Conservation (phyloP, 306 rosid species). For the Medicago lupulina region DNA sequence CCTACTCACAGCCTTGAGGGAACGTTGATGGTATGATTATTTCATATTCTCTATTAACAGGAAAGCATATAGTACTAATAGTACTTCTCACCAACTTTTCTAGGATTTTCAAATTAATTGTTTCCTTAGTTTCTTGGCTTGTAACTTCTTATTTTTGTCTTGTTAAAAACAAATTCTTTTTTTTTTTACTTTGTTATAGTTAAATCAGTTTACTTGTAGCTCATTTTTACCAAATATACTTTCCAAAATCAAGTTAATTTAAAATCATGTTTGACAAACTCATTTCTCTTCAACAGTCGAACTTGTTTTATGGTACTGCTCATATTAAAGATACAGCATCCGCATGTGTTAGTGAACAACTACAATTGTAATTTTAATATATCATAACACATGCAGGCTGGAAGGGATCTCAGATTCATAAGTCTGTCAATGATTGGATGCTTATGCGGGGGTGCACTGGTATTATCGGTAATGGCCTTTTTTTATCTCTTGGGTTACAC, state of each 20-base stretch:
- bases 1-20: conserved; percentile 90
- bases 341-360: neutral
- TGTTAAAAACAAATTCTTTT: too few species aligned
- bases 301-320: conserved; percentile 16
- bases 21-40: conserved; percentile 77
- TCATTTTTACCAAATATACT: neutral
- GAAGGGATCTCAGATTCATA: conserved; percentile 78
- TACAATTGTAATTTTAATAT: conserved; percentile 7
- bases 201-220: neutral
- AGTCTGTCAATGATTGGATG: conserved; percentile 86
- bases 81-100: conserved; percentile 16
- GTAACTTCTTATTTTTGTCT: conserved; percentile 9
- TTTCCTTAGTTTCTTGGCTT: neutral
- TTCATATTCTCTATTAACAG: conserved; percentile 33
- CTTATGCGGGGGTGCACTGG: conserved; percentile 63
- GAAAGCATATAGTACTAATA: conserved; percentile 24
- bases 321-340: neutral
- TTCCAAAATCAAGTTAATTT: conserved; percentile 3
- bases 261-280: neutral
- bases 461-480: conserved; percentile 58
- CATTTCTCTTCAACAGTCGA: neutral
- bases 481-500: conserved; percentile 26
- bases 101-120: conserved; percentile 28
- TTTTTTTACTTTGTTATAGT: conserved; percentile 7
- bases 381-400: conserved; percentile 68